Conservation (phyloP, 73 alveolate genomes). For the Uronychia binucleata region DNA sequence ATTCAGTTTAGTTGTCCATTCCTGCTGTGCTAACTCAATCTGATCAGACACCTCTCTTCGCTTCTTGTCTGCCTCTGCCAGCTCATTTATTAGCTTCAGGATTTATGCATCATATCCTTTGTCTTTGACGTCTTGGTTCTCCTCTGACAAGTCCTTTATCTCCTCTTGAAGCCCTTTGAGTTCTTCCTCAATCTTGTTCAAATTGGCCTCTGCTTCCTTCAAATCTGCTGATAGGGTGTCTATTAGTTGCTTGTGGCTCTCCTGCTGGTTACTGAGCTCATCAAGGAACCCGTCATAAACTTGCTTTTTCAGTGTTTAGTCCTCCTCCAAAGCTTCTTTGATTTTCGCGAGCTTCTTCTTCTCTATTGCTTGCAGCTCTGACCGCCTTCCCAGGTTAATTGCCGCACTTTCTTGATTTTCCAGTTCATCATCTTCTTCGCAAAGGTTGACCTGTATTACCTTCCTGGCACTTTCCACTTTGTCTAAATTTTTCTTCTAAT, state of each 20-base stretch:
- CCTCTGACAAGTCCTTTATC: not conserved
- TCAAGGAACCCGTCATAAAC: not conserved
- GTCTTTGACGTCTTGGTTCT: not conserved
- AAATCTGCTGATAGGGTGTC: not conserved
- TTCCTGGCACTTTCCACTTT: not conserved
- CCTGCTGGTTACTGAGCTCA: not conserved
- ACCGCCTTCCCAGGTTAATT: not conserved
- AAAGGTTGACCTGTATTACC: not conserved
- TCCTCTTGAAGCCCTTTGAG: not conserved
- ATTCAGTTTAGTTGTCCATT: not conserved
- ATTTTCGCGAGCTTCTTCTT: not conserved
- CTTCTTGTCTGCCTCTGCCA: not conserved
- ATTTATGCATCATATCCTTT: not conserved
- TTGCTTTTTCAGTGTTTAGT: too few species aligned
- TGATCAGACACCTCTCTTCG: not conserved
- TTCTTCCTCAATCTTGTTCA: not conserved
- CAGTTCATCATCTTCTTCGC: not conserved
- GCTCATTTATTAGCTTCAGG: not conserved
- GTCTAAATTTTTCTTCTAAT: not conserved
- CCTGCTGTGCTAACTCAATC: not conserved
- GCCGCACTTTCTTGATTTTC: not conserved
- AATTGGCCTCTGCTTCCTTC: not conserved
- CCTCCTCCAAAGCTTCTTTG: not conserved
- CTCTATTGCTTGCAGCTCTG: not conserved
- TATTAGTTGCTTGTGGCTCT: not conserved